Percentiles rank a stretch among this genome's conserved stretches.
Conservation (phyloP, 2,329 filamentous ascomycete species). For the Biscogniauxia mediterranea region DNA sequence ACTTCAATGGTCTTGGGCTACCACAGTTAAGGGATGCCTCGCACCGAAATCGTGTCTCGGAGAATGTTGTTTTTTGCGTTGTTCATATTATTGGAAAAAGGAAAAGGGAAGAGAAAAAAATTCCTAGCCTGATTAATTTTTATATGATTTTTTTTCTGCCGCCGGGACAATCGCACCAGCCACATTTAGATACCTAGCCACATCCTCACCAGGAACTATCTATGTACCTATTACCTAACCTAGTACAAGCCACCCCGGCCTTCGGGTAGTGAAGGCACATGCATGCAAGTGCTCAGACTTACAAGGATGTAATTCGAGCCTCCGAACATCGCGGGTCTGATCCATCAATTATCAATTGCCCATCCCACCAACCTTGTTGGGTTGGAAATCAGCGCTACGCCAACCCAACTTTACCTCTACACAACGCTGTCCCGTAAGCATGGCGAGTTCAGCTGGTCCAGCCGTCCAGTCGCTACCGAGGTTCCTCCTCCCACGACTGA, state of each 20-base stretch:
- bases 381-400: background rate
- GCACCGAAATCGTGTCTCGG: constrained; percentile 43
- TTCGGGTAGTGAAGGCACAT: background rate
- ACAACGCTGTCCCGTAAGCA: constrained; percentile 7
- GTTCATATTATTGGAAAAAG: constrained; percentile 40
- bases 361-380: background rate
- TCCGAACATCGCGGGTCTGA: background rate
- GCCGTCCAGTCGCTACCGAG: constrained; percentile 46
- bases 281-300: background rate
- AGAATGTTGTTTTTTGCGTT: constrained; percentile 50
- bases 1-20: constrained; percentile 49
- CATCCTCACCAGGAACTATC: no score
- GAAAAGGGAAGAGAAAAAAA: constrained; percentile 24
- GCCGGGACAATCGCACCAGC: constrained; percentile 8
- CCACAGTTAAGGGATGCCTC: constrained; percentile 42
- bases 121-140: constrained; percentile 1
- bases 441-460: constrained; percentile 28
- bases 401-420: constrained; percentile 2
- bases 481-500: constrained; percentile 55
- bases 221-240: no score
- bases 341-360: background rate
- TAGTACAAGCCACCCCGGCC: background rate
- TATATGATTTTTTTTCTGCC: constrained; percentile 9
- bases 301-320: background rate
- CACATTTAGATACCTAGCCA: constrained; percentile 5